Percentiles rank a stretch among this genome's conserved stretches.
phyloP scores from a whole-genome alignment of 345 rosid species.

The Syzygium jambos region DNA sequence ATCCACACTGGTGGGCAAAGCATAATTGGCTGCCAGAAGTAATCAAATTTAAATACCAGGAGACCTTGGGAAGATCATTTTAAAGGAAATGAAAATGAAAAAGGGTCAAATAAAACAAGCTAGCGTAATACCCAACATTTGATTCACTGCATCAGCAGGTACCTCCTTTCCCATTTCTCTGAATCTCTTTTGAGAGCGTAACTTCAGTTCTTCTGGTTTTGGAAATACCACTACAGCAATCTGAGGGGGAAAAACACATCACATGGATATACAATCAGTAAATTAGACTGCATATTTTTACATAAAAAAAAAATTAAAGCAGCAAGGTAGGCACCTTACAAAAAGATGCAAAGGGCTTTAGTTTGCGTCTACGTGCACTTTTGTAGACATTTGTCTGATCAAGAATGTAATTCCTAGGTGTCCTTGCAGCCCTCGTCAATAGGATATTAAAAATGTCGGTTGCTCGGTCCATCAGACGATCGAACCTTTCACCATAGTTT shows the following conservation, averaged over 20 bases:
- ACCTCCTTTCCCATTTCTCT: conserved; percentile 27
- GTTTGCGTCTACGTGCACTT: conserved; percentile 22
- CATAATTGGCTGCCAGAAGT: conserved; percentile 13
- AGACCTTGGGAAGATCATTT: background rate
- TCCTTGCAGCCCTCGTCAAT: conserved; percentile 19
- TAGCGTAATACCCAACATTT: conserved; percentile 14
- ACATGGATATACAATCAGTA: background rate
- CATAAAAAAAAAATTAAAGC: background rate
- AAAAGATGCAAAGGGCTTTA: conserved; percentile 15
- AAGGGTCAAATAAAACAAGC: background rate
- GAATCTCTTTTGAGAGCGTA: conserved; percentile 15
- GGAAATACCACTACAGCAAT: conserved; percentile 22
- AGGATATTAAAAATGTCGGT: conserved; percentile 15
- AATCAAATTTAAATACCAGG: background rate
- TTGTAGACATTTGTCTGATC: conserved; percentile 31
- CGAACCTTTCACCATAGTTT: conserved; percentile 16
- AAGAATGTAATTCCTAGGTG: conserved; percentile 16
- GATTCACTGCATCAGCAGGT: conserved; percentile 12
- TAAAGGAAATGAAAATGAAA: background rate
- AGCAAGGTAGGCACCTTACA: conserved; percentile 9
- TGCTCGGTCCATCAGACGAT: conserved; percentile 11
- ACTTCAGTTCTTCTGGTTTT: conserved; percentile 14
- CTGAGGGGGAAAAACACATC: conserved; percentile 3
- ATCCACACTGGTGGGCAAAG: conserved; percentile 15
- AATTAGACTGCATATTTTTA: background rate